phyloP scores from a whole-genome alignment of 192 early-diverging fungal genomes.

The Coemansia sp. region DNA sequence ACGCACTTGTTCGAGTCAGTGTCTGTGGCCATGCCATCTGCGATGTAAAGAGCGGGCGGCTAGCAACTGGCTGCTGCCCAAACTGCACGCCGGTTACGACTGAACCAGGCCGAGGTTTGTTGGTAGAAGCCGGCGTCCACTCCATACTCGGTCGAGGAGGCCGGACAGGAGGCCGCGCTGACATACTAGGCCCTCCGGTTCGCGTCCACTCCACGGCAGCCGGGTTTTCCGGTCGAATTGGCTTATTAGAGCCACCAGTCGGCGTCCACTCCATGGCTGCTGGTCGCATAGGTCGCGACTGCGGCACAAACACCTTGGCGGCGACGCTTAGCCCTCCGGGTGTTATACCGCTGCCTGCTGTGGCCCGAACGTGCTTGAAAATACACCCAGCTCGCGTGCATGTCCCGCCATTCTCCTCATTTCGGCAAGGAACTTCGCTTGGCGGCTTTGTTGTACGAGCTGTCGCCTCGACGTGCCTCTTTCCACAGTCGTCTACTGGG shows the following conservation, averaged over 20 bases:
- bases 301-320: slow-evolving; percentile 41
- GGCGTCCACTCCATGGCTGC: slow-evolving; percentile 1
- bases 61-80: background rate
- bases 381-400: slow-evolving; percentile 35
- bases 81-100: background rate
- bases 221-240: background rate
- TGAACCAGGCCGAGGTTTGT: background rate
- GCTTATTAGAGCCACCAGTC: background rate
- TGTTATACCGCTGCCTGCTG: background rate
- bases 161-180: background rate
- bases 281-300: background rate
- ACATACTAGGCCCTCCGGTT: background rate
- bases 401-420: slow-evolving; percentile 36
- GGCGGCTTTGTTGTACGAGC: slow-evolving; percentile 16
- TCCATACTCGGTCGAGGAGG: slow-evolving; percentile 13
- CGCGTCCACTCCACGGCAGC: slow-evolving; percentile 5
- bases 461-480: slow-evolving; percentile 15
- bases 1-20: background rate
- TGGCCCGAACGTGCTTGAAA: slow-evolving; percentile 20
- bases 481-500: slow-evolving; percentile 30
- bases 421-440: slow-evolving; percentile 30
- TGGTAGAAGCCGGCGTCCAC: slow-evolving; percentile 18
- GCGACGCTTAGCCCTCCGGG: slow-evolving; percentile 11
- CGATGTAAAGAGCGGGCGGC: background rate
- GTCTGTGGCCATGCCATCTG: background rate